These are phyloP conservation scores for Saksenaea oblongispora DNA, from an alignment of 371 early-diverging fungal species.

Conservation along the genomic window DNA sequence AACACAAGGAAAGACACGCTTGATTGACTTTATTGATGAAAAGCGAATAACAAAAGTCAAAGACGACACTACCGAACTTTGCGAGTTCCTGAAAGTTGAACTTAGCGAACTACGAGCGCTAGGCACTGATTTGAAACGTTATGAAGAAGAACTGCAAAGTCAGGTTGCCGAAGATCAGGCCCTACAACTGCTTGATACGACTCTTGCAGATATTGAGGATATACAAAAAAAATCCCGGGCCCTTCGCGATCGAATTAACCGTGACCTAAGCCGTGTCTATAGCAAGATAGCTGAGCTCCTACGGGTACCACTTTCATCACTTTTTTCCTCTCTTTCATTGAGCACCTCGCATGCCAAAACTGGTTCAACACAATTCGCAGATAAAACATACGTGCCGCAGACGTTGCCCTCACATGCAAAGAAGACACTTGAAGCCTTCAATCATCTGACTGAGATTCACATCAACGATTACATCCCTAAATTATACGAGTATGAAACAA, in stretches of 20 bases:
- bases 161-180: constrained; percentile 30
- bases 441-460: constrained; percentile 66
- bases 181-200: constrained; percentile 29
- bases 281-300: constrained; percentile 32
- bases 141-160: constrained; percentile 23
- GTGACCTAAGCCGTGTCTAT: constrained; percentile 33
- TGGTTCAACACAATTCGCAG: not conserved
- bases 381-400: not conserved
- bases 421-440: constrained; percentile 58
- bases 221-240: constrained; percentile 19
- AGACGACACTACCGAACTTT: constrained; percentile 19
- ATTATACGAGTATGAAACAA: constrained; percentile 30
- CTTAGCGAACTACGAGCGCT: constrained; percentile 22
- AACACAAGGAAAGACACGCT: not conserved
- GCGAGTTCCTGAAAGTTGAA: constrained; percentile 18
- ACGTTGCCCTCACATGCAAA: constrained; percentile 20
- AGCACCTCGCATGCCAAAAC: not conserved
- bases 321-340: constrained; percentile 8
- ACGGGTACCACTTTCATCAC: constrained; percentile 20
- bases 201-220: constrained; percentile 30
- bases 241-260: constrained; percentile 33
- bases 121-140: constrained; percentile 13
- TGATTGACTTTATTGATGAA: constrained; percentile 35
- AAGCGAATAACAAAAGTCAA: constrained; percentile 11
- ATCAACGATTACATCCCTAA: constrained; percentile 62